phyloP scores from a whole-genome alignment of 140 eudicot species.

The Stevia rebaudiana region DNA sequence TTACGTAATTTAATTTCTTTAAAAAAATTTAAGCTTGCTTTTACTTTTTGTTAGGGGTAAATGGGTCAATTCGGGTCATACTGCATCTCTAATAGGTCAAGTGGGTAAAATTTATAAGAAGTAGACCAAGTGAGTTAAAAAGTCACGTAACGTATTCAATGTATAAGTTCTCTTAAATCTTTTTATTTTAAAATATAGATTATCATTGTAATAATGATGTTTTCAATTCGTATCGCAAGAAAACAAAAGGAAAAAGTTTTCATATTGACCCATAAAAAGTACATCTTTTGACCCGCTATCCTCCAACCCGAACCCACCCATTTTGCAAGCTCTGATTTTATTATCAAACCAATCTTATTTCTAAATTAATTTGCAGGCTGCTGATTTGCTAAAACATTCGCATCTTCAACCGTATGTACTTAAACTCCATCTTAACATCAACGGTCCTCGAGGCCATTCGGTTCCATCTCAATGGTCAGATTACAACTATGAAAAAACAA shows the following conservation, averaged over 20 bases:
- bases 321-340: not conserved
- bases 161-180: not conserved
- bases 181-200: not conserved
- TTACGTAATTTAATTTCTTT: not conserved
- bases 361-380: conserved; percentile 54
- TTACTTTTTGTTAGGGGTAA: not conserved
- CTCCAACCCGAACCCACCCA: not conserved
- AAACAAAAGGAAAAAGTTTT: not conserved
- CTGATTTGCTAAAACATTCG: conserved; percentile 78
- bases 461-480: conserved; percentile 40
- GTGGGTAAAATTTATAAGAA: not conserved
- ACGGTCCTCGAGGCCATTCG: conserved; percentile 51
- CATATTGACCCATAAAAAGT: not conserved
- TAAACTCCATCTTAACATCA: conserved; percentile 45
- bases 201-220: not conserved
- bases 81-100: not conserved
- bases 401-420: conserved; percentile 71
- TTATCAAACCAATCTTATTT: not conserved
- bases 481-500: conserved; percentile 46
- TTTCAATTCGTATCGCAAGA: not conserved
- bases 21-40: not conserved
- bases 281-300: not conserved
- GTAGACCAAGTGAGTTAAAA: not conserved
- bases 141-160: not conserved
- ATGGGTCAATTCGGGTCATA: not conserved